Base-by-base conservation (phyloP, 257 asterid genomes). In the Plectranthus barbatus region DNA sequence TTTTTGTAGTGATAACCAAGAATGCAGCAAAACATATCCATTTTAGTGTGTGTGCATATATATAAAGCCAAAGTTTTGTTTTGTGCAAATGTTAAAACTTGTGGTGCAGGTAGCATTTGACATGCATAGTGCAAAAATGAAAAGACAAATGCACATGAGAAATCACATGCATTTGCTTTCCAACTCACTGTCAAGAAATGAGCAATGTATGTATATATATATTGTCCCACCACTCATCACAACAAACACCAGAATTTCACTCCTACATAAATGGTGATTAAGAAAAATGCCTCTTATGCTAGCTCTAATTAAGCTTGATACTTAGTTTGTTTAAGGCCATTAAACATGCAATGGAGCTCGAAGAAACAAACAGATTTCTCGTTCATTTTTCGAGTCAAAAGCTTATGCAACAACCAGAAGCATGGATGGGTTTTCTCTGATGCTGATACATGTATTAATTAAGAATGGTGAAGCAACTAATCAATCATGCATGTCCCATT, bases 71-170 rank as follows among this genome's bases (percentile, higher is more conserved):
- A 62, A 62, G 24, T 39, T 68, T 36, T 68, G 70, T 49, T 21
- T 29, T 15, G 42, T 29, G 20, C 50, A 60, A 47, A 60, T 60
- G 52, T 56, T 4, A 21, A 23, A 69, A 52, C 10, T 40, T 9
- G 74, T 57, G 74, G 74, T 57, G 74, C 41, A 39, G 14, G 41
- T 29, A 29, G 7, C 20, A 36, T 70, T 45, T 51, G 59, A 24
- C 40, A 71, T 65, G n/a, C n/a, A n/a, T n/a, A n/a, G n/a, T 70
- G 42, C 57, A 36, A 46, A 34, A 74, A n/a, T n/a, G 5, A 36
- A 36, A 66, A 31, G 85, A 77, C 82, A 80, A 45, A 9, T 48
- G 78, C 80, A 80, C 85, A 73, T 76, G 85, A 71, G 17, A 64
- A 34, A 48, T 71, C 85, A 76, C 85, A 68, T 72, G 77, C 56